phyloP scores from a whole-genome alignment of 2,329 filamentous ascomycete species.

The Colletotrichum sp. region DNA sequence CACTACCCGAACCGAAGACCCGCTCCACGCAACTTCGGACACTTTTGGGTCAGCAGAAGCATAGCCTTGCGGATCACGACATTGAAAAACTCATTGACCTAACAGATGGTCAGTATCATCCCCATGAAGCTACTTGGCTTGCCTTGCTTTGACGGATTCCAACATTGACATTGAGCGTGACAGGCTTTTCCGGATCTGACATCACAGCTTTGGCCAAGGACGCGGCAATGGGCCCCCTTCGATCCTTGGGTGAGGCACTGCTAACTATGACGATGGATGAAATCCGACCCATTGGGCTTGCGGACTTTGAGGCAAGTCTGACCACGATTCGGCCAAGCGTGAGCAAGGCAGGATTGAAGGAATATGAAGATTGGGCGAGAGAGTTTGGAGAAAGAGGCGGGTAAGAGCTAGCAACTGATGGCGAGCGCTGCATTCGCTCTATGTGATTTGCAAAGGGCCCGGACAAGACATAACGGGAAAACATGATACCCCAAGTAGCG shows the following conservation, averaged over 20 bases:
- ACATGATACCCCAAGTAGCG: neutral
- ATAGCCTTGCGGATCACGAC: slow-evolving; percentile 74
- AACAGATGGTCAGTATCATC: slow-evolving; percentile 73
- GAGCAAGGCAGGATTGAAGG: slow-evolving; percentile 79
- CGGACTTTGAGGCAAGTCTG: slow-evolving; percentile 86
- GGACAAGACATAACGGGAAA: neutral
- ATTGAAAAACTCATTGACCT: slow-evolving; percentile 75
- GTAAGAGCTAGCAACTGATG: slow-evolving; percentile 40
- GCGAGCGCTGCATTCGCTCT: neutral
- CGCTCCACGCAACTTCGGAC: slow-evolving; percentile 79
- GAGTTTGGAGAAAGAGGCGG: slow-evolving; percentile 93
- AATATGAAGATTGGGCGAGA: slow-evolving; percentile 93
- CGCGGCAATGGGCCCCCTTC: slow-evolving; percentile 93
- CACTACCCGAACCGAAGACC: slow-evolving; percentile 84
- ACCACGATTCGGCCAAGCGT: slow-evolving; percentile 89
- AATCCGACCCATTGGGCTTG: slow-evolving; percentile 82
- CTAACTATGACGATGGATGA: slow-evolving; percentile 93
- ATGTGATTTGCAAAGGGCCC: neutral
- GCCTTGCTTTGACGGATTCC: neutral
- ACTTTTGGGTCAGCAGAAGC: slow-evolving; percentile 86
- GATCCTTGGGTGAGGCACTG: slow-evolving; percentile 87
- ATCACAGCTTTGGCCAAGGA: slow-evolving; percentile 97
- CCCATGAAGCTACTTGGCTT: neutral
- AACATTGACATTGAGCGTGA: neutral
- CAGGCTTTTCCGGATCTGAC: slow-evolving; percentile 96